Conservation (phyloP, 2,329 filamentous ascomycete genomes). For the Colletotrichum limetticola region DNA sequence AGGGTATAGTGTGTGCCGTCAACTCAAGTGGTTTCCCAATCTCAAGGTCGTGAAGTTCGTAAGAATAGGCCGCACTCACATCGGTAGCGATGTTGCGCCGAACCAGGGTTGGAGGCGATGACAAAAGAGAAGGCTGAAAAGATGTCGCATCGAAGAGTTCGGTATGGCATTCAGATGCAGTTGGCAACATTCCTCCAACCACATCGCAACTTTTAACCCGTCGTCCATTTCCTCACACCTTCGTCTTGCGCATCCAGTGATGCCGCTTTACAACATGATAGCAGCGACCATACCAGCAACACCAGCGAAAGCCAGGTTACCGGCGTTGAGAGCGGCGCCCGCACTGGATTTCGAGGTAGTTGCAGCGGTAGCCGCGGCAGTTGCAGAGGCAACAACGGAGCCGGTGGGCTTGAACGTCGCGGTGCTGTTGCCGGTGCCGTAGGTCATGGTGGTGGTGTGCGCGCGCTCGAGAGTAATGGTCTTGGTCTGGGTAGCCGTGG, state of each 20-base stretch:
- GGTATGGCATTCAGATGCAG: background rate
- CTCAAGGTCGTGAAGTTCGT: slow-evolving; percentile 26
- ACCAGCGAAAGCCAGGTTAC: slow-evolving; percentile 59
- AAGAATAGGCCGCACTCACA: slow-evolving; percentile 16
- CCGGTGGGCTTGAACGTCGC: slow-evolving; percentile 44
- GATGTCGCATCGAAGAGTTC: slow-evolving; percentile 34
- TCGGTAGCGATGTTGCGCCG: background rate
- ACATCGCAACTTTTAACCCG: background rate
- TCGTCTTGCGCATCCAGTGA: background rate
- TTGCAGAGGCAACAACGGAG: slow-evolving; percentile 27
- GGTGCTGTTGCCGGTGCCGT: slow-evolving; percentile 51
- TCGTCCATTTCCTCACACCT: background rate
- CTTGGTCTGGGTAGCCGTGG: slow-evolving; percentile 62
- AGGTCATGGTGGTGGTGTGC: slow-evolving; percentile 51
- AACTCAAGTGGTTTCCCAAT: slow-evolving; percentile 16
- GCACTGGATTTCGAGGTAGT: slow-evolving; percentile 41
- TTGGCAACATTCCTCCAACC: slow-evolving; percentile 11
- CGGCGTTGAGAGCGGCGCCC: slow-evolving; percentile 51
- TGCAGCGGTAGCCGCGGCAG: slow-evolving; percentile 38
- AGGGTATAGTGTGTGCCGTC: slow-evolving; percentile 22
- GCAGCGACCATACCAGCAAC: slow-evolving; percentile 61
- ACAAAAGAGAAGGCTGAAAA: slow-evolving; percentile 21
- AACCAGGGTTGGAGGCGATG: slow-evolving; percentile 6
- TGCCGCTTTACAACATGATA: slow-evolving; percentile 59
- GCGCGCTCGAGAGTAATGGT: slow-evolving; percentile 47